phyloP scores from a whole-genome alignment of 192 early-diverging fungal genomes.

The Geranomyces variabilis region DNA sequence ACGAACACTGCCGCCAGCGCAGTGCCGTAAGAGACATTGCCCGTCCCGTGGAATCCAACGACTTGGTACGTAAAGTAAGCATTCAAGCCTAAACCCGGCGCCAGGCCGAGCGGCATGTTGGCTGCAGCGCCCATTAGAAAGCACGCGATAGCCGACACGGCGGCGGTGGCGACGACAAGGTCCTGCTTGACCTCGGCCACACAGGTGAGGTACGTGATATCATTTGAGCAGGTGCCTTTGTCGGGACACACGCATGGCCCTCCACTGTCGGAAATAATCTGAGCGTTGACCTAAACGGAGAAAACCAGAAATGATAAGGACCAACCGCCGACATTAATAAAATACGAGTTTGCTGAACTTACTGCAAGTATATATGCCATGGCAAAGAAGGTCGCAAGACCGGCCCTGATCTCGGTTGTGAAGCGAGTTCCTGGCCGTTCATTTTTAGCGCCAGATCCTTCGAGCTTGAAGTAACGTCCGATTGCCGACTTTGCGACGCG shows the following conservation, averaged over 20 bases:
- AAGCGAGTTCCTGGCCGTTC: conserved; percentile 51
- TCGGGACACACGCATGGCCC: conserved; percentile 75
- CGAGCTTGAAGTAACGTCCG: conserved; percentile 67
- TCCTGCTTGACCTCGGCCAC: conserved; percentile 67
- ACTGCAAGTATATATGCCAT: conserved; percentile 56
- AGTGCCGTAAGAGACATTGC: conserved; percentile 70
- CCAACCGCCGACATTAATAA: neutral
- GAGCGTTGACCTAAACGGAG: conserved; percentile 73
- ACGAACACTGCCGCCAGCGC: conserved; percentile 79
- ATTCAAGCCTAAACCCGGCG: conserved; percentile 83
- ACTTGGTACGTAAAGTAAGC: conserved; percentile 86
- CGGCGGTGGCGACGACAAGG: conserved; percentile 74
- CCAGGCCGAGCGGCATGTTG: conserved; percentile 78
- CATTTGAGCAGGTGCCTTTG: conserved; percentile 50
- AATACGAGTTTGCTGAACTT: neutral
- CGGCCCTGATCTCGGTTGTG: conserved; percentile 43
- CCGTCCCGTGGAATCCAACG: conserved; percentile 78
- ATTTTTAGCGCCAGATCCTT: conserved; percentile 58
- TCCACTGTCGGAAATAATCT: conserved; percentile 75
- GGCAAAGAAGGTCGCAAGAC: conserved; percentile 65
- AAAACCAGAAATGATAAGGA: conserved; percentile 57
- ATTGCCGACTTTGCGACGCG: conserved; percentile 35
- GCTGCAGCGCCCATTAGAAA: conserved; percentile 53
- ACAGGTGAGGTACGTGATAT: conserved; percentile 66
- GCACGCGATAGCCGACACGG: conserved; percentile 58